Evolutionary conservation across 176 grass and related monocot species (phyloP).

Genomic region (Musa acuminata): DNA sequence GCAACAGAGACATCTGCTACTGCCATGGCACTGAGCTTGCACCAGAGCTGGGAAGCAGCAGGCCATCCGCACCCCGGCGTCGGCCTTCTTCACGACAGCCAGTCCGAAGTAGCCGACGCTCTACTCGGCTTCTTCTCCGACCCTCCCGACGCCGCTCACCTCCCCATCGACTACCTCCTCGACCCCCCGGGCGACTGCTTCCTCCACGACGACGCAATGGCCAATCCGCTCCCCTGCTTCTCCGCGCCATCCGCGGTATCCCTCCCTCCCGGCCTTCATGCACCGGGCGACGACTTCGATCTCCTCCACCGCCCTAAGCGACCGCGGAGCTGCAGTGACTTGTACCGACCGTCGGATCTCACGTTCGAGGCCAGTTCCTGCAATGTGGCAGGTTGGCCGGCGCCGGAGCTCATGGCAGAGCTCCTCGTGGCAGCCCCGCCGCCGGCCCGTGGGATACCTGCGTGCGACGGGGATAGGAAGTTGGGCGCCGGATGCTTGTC

Average conservation of each 20-base stretch:
- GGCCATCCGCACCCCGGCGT: too few species aligned
- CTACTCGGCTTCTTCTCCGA: slow-evolving; percentile 6
- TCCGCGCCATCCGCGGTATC: neutral
- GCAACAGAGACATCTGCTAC: neutral
- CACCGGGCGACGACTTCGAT: neutral
- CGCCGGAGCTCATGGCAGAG: neutral
- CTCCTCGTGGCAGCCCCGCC: neutral
- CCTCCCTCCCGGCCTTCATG: slow-evolving; percentile 1
- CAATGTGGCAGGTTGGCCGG: too few species aligned
- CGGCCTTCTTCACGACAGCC: neutral
- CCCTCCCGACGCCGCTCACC: neutral
- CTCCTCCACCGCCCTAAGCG: slow-evolving; percentile 18
- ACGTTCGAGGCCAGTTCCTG: neutral
- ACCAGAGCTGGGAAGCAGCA: neutral
- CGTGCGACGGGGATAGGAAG: slow-evolving; percentile 1
- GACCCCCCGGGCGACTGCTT: neutral
- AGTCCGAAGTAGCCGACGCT: slow-evolving; percentile 1
- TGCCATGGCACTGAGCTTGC: neutral
- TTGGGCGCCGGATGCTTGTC: slow-evolving; percentile 4
- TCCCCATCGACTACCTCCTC: neutral
- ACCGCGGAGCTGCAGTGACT: neutral
- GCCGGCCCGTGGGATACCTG: neutral
- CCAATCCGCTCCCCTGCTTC: neutral
- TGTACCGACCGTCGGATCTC: neutral
- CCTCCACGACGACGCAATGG: neutral